Evolutionary conservation across 768 basidiomycete genomes (phyloP).

Genomic region (Lactarius trivialis): DNA sequence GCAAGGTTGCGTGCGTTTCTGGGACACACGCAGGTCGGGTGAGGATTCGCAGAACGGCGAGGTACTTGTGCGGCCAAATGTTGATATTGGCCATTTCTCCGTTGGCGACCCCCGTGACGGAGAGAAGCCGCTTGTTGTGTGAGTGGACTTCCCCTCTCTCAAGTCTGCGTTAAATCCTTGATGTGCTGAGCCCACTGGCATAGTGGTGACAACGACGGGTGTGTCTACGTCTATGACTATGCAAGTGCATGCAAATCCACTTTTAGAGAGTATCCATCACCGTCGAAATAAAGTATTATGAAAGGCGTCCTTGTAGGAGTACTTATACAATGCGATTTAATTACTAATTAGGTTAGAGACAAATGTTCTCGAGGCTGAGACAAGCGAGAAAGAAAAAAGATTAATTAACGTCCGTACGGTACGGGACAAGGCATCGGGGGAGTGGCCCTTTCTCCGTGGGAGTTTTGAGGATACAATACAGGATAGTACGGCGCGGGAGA

Average conservation of each 20-base stretch:
- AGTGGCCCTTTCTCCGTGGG: not conserved
- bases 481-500: not conserved
- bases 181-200: not conserved
- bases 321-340: not conserved
- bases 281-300: not conserved
- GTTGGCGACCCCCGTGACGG: slow-evolving; percentile 17
- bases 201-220: slow-evolving; percentile 22
- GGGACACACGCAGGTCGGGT: slow-evolving; percentile 20
- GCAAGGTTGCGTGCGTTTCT: slow-evolving; percentile 21
- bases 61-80: slow-evolving; percentile 15
- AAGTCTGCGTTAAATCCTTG: not conserved
- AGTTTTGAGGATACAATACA: not conserved
- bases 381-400: not conserved
- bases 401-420: slow-evolving; percentile 9
- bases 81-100: slow-evolving; percentile 23
- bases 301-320: not conserved
- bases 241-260: not conserved
- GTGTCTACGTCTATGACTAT: slow-evolving; percentile 21
- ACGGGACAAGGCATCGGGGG: not conserved
- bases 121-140: slow-evolving; percentile 22
- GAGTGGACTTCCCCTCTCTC: not conserved
- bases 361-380: not conserved
- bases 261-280: not conserved
- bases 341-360: not conserved
- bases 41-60: slow-evolving; percentile 18